phyloP scores from a whole-genome alignment of 495 filamentous ascomycete genomes.

The Paragyromitra xinjiangensis region DNA sequence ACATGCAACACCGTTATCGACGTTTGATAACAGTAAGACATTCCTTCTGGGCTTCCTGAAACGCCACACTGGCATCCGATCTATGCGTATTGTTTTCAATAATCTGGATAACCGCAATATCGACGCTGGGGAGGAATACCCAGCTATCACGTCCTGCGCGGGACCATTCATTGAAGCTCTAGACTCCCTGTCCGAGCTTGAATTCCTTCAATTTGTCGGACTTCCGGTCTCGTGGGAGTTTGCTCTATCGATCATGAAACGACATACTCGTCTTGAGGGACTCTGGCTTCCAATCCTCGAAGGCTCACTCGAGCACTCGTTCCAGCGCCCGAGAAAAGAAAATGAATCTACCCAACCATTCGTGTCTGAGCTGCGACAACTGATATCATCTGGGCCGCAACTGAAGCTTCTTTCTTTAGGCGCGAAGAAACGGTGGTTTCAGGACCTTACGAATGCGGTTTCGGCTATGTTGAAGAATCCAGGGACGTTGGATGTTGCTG shows the following conservation, averaged over 20 bases:
- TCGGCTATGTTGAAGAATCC: slow-evolving; percentile 24
- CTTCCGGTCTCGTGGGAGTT: slow-evolving; percentile 38
- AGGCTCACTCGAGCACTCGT: slow-evolving; percentile 32
- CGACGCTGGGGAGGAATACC: slow-evolving; percentile 23
- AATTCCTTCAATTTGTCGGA: slow-evolving; percentile 41
- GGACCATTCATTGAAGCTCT: slow-evolving; percentile 36
- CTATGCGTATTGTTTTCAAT: slow-evolving; percentile 42
- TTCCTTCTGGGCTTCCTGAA: slow-evolving; percentile 35
- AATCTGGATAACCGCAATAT: slow-evolving; percentile 5
- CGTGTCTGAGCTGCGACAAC: slow-evolving; percentile 30
- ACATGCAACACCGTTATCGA: slow-evolving; percentile 15
- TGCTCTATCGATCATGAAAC: slow-evolving; percentile 34
- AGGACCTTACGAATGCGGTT: slow-evolving; percentile 31
- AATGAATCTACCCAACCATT: slow-evolving; percentile 6
- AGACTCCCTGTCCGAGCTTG: slow-evolving; percentile 13
- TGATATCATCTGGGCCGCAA: slow-evolving; percentile 28
- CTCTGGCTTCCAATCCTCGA: slow-evolving; percentile 43
- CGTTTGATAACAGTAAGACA: slow-evolving; percentile 30
- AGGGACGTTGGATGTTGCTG: slow-evolving; percentile 15
- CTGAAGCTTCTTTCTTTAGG: slow-evolving; percentile 37
- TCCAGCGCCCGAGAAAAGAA: background rate
- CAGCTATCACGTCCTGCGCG: slow-evolving; percentile 41
- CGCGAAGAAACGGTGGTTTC: slow-evolving; percentile 39
- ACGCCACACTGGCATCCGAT: slow-evolving; percentile 34
- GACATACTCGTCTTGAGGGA: slow-evolving; percentile 32